Evolutionary conservation across 805 yeast genomes (phyloP).

Genomic region (Saccharomycopsis lassenensis): DNA sequence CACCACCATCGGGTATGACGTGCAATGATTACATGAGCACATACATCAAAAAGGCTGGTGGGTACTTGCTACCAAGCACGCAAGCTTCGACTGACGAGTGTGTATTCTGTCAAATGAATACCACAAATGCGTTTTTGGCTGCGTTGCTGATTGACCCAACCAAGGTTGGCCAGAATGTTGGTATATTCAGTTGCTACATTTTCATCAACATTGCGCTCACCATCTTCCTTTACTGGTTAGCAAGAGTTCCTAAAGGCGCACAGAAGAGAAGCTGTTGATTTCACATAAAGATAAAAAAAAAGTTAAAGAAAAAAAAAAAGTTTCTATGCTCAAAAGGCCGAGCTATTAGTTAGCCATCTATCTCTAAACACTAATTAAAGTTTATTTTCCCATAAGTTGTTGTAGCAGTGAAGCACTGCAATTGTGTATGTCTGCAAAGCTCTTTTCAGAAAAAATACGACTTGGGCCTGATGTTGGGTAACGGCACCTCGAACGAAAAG

Average conservation of each 20-base stretch:
- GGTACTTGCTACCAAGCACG: slow-evolving; percentile 19
- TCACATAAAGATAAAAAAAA: too few relatives aligned
- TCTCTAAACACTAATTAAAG: too few relatives aligned
- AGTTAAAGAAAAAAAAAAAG: too few relatives aligned
- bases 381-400: too few relatives aligned
- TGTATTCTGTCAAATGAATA: slow-evolving; percentile 3
- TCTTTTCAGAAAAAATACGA: too few relatives aligned
- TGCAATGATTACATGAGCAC: slow-evolving; percentile 35
- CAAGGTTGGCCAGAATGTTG: slow-evolving; percentile 47
- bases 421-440: too few relatives aligned
- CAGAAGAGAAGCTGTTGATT: too few relatives aligned
- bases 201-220: slow-evolving; percentile 30
- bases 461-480: too few relatives aligned
- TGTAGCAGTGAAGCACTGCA: too few relatives aligned
- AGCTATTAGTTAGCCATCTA: too few relatives aligned
- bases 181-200: slow-evolving; percentile 40
- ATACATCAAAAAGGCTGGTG: slow-evolving; percentile 19
- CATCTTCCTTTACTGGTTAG: slow-evolving; percentile 30
- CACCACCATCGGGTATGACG: slow-evolving; percentile 35
- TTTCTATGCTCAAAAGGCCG: too few relatives aligned
- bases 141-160: slow-evolving; percentile 22
- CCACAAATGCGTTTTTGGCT: slow-evolving; percentile 9
- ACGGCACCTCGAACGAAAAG: too few relatives aligned
- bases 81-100: slow-evolving; percentile 17
- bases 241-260: slow-evolving; percentile 30